Conservation (phyloP, 2,329 filamentous ascomycete genomes). For the Trichoderma sp. region DNA sequence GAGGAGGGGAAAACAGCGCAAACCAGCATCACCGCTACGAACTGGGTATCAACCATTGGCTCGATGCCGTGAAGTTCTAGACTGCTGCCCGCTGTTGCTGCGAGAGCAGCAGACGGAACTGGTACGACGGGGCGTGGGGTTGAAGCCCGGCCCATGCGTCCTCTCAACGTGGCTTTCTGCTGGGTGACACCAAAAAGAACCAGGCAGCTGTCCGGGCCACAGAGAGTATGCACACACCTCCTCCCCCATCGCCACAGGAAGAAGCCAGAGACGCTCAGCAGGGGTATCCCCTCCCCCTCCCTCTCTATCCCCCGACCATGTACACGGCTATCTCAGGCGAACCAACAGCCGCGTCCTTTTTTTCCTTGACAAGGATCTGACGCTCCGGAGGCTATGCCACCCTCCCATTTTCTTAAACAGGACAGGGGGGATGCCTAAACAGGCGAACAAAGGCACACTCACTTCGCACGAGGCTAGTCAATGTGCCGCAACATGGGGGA, state of each 20-base stretch:
- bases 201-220: neutral
- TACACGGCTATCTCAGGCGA: neutral
- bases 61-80: neutral
- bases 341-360: conserved; percentile 16
- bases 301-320: neutral
- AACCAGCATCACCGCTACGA: neutral
- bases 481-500: neutral
- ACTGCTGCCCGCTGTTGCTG: conserved; percentile 2
- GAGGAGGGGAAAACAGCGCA: neutral
- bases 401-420: neutral
- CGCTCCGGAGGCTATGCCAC: neutral
- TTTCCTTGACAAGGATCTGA: neutral
- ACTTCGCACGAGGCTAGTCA: neutral
- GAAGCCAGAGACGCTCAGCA: neutral
- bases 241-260: neutral
- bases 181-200: conserved; percentile 4
- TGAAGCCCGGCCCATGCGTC: conserved; percentile 13
- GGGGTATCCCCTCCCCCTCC: neutral
- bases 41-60: neutral
- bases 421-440: conserved; percentile 14
- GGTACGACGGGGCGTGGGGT: conserved; percentile 10
- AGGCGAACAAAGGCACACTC: conserved; percentile 17
- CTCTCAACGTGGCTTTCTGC: conserved; percentile 9
- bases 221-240: neutral
- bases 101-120: neutral